These are phyloP conservation scores for Stentor roeselii DNA, from an alignment of 73 alveolate species.

Conservation along the genomic window DNA sequence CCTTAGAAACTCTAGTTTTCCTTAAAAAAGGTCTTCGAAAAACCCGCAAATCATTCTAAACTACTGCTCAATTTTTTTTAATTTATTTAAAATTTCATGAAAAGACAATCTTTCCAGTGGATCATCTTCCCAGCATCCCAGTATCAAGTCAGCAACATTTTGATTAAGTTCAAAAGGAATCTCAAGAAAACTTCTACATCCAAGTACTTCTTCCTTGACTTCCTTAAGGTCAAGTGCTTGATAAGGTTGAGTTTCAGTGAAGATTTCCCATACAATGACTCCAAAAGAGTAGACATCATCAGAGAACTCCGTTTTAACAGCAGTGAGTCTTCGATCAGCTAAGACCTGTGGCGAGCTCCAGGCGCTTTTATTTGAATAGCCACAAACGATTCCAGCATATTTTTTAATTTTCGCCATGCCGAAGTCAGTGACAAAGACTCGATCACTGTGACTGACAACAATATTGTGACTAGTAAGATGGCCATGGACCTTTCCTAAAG, in stretches of 20 bases:
- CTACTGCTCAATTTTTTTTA: too few relatives aligned
- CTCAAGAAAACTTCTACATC: not conserved
- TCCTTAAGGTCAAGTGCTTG: not conserved
- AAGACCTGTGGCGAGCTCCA: constrained; percentile 30
- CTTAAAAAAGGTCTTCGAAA: too few relatives aligned
- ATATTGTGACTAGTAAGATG: constrained; percentile 19
- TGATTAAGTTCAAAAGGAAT: not conserved
- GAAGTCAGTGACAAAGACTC: not conserved
- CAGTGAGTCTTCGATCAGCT: constrained; percentile 2
- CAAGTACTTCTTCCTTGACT: not conserved
- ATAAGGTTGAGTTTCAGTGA: not conserved
- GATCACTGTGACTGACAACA: not conserved
- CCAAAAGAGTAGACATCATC: constrained; percentile 27
- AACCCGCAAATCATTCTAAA: too few relatives aligned
- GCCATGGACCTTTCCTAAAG: constrained; percentile 21
- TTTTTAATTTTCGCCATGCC: constrained; percentile 20
- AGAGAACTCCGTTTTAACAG: not conserved
- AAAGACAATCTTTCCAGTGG: not conserved
- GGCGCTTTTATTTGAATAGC: constrained; percentile 17
- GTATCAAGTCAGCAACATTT: not conserved
- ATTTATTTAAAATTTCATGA: too few relatives aligned
- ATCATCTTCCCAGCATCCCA: not conserved
- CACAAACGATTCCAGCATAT: constrained; percentile 21
- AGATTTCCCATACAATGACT: constrained; percentile 17
- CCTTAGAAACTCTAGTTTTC: too few relatives aligned